A percentile compares a stretch with the other conserved stretches of the same genome.
Conservation (phyloP, 805 yeast species). For the Pachysolen tannophilus region DNA sequence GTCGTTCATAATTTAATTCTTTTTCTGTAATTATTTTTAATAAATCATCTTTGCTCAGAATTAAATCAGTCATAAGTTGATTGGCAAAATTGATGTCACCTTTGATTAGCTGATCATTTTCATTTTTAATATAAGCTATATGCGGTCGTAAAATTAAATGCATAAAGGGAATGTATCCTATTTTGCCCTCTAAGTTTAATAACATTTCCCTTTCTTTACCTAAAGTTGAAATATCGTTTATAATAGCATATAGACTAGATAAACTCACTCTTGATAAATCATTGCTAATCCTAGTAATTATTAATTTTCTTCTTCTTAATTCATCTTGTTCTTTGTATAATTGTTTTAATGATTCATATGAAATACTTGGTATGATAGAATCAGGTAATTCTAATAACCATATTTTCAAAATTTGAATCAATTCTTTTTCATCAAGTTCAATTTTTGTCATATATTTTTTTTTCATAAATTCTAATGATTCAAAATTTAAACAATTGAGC, state of each 20-base stretch:
- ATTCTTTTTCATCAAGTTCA: neutral
- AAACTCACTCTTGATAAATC: conserved; percentile 1
- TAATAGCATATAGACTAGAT: neutral
- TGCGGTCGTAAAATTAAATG: conserved; percentile 3
- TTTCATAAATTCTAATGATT: neutral
- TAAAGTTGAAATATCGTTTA: neutral
- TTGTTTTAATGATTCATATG: neutral
- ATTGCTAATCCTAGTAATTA: neutral
- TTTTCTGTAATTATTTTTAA: neutral
- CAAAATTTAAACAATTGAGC: conserved; percentile 1
- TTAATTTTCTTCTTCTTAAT: neutral
- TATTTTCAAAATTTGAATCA: neutral
- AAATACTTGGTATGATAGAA: conserved; percentile 2
- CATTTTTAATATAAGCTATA: neutral
- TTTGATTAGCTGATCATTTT: neutral
- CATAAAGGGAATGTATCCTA: neutral
- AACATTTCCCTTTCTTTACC: neutral
- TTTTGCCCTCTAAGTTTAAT: neutral
- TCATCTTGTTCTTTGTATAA: neutral
- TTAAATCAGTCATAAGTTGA: neutral
- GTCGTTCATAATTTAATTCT: neutral
- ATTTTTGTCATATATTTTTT: neutral
- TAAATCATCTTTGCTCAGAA: neutral
- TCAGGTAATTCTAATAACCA: conserved; percentile 4
- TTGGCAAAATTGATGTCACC: neutral